Evolutionary conservation across 176 grass and related monocot species (phyloP).

Genomic region (Saccharum spontaneum): DNA sequence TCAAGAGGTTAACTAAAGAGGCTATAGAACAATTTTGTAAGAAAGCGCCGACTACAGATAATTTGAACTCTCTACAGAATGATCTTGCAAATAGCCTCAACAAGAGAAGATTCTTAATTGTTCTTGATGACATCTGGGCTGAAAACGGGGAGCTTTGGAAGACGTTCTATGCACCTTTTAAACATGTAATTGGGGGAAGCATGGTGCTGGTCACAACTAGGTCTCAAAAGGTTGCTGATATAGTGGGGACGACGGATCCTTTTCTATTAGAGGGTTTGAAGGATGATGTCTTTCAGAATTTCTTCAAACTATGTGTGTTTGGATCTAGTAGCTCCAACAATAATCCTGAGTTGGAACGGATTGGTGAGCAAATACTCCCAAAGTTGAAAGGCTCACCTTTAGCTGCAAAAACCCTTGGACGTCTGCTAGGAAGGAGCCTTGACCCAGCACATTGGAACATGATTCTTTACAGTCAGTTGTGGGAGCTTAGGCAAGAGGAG

Average conservation of each 20-base stretch:
- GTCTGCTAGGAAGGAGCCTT: neutral
- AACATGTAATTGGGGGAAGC: neutral
- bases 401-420: slow-evolving; percentile 47
- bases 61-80: neutral
- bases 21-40: neutral
- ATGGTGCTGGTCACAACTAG: neutral
- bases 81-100: neutral
- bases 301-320: neutral
- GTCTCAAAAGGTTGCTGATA: neutral
- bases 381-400: slow-evolving; percentile 37
- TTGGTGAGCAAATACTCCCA: slow-evolving; percentile 23
- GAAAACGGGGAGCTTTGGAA: neutral
- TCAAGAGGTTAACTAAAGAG: neutral
- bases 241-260: neutral
- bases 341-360: neutral
- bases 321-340: neutral
- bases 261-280: neutral
- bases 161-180: neutral
- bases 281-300: neutral
- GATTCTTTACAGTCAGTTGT: slow-evolving; percentile 32
- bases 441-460: slow-evolving; percentile 4
- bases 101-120: neutral
- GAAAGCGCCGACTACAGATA: neutral
- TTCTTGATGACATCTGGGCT: neutral
- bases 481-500: slow-evolving; percentile 13